phyloP scores from a whole-genome alignment of 768 basidiomycete genomes.

The Russula ochroleuca region DNA sequence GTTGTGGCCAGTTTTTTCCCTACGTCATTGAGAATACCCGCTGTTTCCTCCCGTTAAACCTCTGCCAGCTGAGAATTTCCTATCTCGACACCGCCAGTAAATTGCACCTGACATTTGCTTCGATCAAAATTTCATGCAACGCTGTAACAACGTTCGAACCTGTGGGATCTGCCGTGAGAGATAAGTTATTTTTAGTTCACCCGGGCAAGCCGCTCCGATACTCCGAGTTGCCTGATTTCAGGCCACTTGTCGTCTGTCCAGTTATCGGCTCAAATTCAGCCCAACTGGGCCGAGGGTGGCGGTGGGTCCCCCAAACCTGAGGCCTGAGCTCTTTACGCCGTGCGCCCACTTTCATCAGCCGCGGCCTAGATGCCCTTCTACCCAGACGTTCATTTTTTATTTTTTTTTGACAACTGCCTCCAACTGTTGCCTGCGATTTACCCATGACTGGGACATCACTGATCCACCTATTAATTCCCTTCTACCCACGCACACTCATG shows the following conservation, averaged over 20 bases:
- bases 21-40: background rate
- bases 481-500: too few relatives aligned
- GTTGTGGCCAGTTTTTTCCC: background rate
- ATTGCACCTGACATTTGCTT: background rate
- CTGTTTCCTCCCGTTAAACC: background rate
- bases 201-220: background rate
- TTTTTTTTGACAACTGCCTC: background rate
- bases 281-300: slow-evolving; percentile 1
- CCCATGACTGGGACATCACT: background rate
- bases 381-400: background rate
- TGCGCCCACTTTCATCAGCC: background rate
- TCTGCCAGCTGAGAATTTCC: background rate
- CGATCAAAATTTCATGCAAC: background rate
- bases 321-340: slow-evolving; percentile 21
- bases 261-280: background rate
- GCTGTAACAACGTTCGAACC: background rate
- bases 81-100: background rate
- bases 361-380: background rate
- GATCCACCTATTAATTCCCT: background rate
- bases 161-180: background rate
- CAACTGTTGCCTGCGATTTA: background rate
- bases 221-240: slow-evolving; percentile 5
- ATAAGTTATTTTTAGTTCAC: background rate
- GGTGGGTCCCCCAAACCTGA: background rate
- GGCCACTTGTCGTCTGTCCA: too few relatives aligned